Base-by-base conservation (phyloP, 78 protist species). In the Trichosphaerium sp. region DNA sequence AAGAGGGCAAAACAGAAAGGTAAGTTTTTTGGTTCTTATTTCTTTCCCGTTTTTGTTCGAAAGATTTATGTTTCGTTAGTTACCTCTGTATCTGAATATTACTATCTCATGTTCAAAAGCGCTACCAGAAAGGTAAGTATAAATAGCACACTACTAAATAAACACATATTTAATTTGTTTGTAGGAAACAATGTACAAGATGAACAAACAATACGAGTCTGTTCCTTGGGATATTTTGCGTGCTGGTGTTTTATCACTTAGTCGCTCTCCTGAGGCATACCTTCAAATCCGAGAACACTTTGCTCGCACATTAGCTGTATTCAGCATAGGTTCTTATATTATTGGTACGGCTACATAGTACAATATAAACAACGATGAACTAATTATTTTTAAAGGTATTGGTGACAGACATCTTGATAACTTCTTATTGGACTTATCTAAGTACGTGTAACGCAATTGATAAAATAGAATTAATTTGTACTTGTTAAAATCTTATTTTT, bases 321-420 rank as follows among this genome's bases (percentile, higher is more conserved):
- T 84, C 44, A 71, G 47, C 54, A 59, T 88, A 29, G 58, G 75
- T 14, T 56, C 69, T 23, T 90, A 89, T 63, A 38, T 92, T 14
- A 65, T 81, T 37, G 87, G 21, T 21, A n/a, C 51, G 21, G 21
- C 21, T 47, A n/a, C n/a, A n/a, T 47, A 47, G 32, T 47, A 47
- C 51, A 47, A 47, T 21, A n/a, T 47, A n/a, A 47, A 21, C 21
- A 47, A 21, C 51, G 7, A 48, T 78, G 29, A 88, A n/a, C n/a
- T n/a, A n/a, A n/a, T n/a, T n/a, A n/a, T n/a, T n/a, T n/a, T n/a
- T n/a, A n/a, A n/a, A n/a, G n/a, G 98, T 58, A 83, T 94, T 44
- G 98, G 98, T 18, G 97, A 91, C 71, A 76, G 95, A 26, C 98
- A 93, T 70, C 21, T 91, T n/a, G 85, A 82, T 54, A 92, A 92